Evolutionary conservation across 805 yeast genomes (phyloP), one percentile per base, ranked within the genome.

Genomic region (Saturnispora ahearnii): DNA sequence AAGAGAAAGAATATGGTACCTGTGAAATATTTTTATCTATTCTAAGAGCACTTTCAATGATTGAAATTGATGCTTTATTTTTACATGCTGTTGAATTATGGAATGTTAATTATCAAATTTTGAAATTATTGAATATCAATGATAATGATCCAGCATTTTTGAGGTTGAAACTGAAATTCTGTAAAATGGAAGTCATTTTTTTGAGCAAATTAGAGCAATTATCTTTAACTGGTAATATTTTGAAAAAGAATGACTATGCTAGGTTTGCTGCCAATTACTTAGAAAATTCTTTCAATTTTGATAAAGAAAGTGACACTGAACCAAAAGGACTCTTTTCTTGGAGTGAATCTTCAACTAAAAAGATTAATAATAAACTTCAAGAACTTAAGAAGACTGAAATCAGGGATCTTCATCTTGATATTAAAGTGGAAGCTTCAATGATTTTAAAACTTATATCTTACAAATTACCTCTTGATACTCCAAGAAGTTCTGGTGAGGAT

Each of bases 401-500:
- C 3, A 52, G 56, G 22, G 69, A 64, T 34, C 46, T 64, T 11
- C 63, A 62, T 46, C 56, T 57, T 42, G 67, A 64, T 44, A 55
- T 65, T 36, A 56, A 57, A 37, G 62, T 62, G 7, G 90, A 84
- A 59, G 72, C 83, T 41, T 77, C 86, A 0, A 73, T 73, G 54
- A 78, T 82, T 21, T 62, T 85, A 48, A 73, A 83, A 2, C 61
- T 73, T 22, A 70, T 81, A 21, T 70, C 86, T 24, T 75, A 74
- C 28, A 71, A 73, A n/a, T 62, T 82, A 31, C 74, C 82, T 4
- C 62, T 82, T 41, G 90, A 81, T 76, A 26, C 82, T 77, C 33
- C 82, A 71, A 51, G 81, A 43, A 57, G 56, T 78, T 50, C 58
- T 5, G 45, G 59, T 4, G 56, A 55, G 10, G 63, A 62, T 34